These are phyloP conservation scores for Solanum pinnatisectum DNA, from an alignment of 257 asterid species.

Conservation along the genomic window DNA sequence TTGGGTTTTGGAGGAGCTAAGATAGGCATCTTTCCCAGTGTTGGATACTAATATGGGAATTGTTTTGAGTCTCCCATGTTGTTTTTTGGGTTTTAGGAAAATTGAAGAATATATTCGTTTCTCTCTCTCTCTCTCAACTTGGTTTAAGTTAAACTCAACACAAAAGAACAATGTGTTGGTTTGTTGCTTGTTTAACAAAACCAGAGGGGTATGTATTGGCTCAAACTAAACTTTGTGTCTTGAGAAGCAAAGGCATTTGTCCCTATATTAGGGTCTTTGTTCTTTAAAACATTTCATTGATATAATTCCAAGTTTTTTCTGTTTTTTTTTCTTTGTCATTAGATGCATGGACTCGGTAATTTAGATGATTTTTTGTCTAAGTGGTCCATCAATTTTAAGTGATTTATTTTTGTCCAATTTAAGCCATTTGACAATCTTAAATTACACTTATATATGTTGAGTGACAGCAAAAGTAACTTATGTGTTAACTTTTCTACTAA, in stretches of 20 bases:
- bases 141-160: constrained; percentile 8
- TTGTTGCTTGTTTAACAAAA: constrained; percentile 26
- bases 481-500: not conserved
- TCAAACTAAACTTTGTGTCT: constrained; percentile 42
- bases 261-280: constrained; percentile 31
- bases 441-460: not conserved
- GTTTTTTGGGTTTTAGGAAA: constrained; percentile 27
- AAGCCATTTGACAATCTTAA: not conserved
- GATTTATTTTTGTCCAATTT: not conserved
- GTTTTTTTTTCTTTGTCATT: not conserved
- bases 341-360: not conserved
- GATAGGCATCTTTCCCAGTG: not conserved
- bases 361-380: not conserved
- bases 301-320: not conserved
- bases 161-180: constrained; percentile 38
- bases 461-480: not conserved
- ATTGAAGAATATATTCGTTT: not conserved
- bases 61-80: constrained; percentile 21
- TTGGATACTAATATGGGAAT: constrained; percentile 10
- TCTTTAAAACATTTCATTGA: not conserved
- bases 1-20: constrained; percentile 22
- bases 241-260: constrained; percentile 33
- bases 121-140: not conserved
- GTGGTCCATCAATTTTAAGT: not conserved
- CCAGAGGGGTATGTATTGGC: constrained; percentile 20